phyloP scores from a whole-genome alignment of 371 early-diverging fungal species.

The Actinomucor elegans region DNA sequence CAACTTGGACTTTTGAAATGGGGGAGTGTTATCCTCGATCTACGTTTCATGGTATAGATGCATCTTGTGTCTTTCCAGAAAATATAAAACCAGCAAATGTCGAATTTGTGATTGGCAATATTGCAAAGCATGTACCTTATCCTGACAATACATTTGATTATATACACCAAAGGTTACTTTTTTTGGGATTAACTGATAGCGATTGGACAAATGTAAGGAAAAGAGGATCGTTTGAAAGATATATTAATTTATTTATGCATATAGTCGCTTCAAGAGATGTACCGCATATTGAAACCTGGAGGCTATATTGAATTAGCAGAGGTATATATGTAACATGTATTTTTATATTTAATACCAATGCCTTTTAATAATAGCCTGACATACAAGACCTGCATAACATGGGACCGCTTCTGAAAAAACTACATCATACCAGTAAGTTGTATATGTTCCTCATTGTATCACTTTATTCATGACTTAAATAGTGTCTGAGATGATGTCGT shows the following conservation, averaged over 20 bases:
- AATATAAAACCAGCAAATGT: slow-evolving; percentile 24
- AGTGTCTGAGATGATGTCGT: neutral
- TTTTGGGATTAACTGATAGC: slow-evolving; percentile 7
- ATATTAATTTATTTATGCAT: neutral
- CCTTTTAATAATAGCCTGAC: slow-evolving; percentile 1
- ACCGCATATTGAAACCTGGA: slow-evolving; percentile 47
- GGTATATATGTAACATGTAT: slow-evolving; percentile 1
- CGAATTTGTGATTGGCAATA: slow-evolving; percentile 13
- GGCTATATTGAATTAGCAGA: slow-evolving; percentile 55
- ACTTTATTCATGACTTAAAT: neutral
- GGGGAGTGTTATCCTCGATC: slow-evolving; percentile 39
- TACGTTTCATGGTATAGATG: slow-evolving; percentile 44
- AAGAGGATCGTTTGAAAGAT: neutral
- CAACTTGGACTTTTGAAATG: slow-evolving; percentile 39
- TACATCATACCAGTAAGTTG: neutral
- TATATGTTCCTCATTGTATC: neutral
- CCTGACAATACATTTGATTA: slow-evolving; percentile 25
- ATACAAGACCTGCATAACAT: neutral
- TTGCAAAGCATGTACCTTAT: slow-evolving; percentile 21
- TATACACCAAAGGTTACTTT: slow-evolving; percentile 18
- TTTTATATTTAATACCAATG: neutral
- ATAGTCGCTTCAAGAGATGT: slow-evolving; percentile 8
- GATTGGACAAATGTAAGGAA: slow-evolving; percentile 14
- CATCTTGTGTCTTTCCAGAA: slow-evolving; percentile 17
- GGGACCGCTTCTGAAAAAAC: slow-evolving; percentile 1